Conservation (phyloP, 192 early-diverging fungal genomes). For the Coemansia sp. region DNA sequence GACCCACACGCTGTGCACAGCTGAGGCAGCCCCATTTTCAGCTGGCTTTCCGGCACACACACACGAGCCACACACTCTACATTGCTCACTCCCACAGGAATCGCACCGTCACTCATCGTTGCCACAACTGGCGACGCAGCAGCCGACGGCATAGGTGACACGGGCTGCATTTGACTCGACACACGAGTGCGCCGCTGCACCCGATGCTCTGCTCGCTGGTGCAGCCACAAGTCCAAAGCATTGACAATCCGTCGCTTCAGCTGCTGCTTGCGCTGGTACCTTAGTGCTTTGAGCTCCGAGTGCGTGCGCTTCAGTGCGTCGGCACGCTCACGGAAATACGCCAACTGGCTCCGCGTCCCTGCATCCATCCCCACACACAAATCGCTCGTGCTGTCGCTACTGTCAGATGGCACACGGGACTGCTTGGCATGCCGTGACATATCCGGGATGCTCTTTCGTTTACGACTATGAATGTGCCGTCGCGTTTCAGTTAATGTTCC, state of each 20-base stretch:
- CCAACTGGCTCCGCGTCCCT: conserved; percentile 14
- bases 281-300: conserved; percentile 26
- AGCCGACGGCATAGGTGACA: background rate
- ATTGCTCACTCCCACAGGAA: background rate
- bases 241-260: conserved; percentile 26
- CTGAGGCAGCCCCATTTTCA: background rate
- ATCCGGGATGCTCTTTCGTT: conserved; percentile 55
- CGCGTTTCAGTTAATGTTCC: background rate
- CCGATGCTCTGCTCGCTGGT: background rate
- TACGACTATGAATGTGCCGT: conserved; percentile 25
- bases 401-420: conserved; percentile 38
- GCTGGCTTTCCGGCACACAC: background rate
- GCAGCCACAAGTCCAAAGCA: conserved; percentile 29
- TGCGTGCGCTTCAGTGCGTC: conserved; percentile 23
- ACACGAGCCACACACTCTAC: background rate
- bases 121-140: conserved; percentile 3
- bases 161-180: background rate
- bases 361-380: conserved; percentile 3
- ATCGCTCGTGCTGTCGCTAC: background rate
- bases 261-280: conserved; percentile 36
- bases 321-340: conserved; percentile 13
- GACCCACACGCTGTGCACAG: conserved; percentile 40
- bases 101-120: background rate
- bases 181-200: background rate
- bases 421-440: conserved; percentile 45